These are phyloP conservation scores for Lineolata rhizophorae DNA, from an alignment of 495 filamentous ascomycete genomes.

Conservation along the genomic window DNA sequence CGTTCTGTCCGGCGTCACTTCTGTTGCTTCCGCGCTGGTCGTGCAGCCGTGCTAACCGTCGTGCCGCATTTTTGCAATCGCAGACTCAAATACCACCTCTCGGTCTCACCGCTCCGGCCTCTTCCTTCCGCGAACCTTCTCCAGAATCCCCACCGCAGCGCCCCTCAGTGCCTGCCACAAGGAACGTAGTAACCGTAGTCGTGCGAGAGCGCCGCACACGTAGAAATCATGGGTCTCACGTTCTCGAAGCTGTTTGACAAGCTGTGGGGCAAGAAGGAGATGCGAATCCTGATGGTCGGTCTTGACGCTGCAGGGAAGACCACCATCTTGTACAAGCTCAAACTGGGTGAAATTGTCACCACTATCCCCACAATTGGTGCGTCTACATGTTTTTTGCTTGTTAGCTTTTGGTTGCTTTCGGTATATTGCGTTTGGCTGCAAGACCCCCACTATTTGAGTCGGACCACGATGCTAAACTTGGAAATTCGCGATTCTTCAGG, in stretches of 20 bases:
- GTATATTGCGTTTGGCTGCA: neutral
- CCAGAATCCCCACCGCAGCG: constrained; percentile 25
- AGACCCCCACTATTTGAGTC: neutral
- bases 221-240: constrained; percentile 94
- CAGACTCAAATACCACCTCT: constrained; percentile 1
- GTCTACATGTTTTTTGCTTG: constrained; percentile 19
- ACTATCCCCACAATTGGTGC: constrained; percentile 98
- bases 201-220: no score
- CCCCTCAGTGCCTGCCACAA: no score
- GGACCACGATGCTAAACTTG: no score
- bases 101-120: no score
- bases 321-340: constrained; percentile 99
- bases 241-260: constrained; percentile 85
- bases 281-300: constrained; percentile 99
- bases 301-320: constrained; percentile 99
- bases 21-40: no score
- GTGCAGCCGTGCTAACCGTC: no score
- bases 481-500: constrained; percentile 28
- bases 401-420: neutral
- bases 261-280: constrained; percentile 98
- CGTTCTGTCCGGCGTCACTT: no score
- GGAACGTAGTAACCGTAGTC: no score
- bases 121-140: no score
- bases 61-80: no score
- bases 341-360: constrained; percentile 98